Percentiles rank a stretch among this genome's conserved stretches.
phyloP scores from a whole-genome alignment of 1,284 basidiomycete species.

The Leccinum fuscescens region DNA sequence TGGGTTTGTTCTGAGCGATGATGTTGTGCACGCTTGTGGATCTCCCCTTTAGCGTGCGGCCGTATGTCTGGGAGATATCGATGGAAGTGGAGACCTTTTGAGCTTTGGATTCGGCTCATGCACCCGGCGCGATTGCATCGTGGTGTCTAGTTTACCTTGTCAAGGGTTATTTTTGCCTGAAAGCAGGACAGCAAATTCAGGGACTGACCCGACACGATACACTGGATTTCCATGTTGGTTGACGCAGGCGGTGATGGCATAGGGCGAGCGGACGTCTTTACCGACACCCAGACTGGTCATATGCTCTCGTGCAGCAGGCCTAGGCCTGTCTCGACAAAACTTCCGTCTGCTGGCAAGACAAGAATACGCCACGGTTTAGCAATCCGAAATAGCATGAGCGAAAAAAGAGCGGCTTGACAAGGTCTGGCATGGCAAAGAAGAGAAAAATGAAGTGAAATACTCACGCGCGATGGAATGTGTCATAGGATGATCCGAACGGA shows the following conservation, averaged over 20 bases:
- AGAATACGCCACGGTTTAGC: background rate
- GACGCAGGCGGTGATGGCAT: constrained; percentile 71
- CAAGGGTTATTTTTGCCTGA: constrained; percentile 6
- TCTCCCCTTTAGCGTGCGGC: constrained; percentile 36
- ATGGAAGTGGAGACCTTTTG: constrained; percentile 2
- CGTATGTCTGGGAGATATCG: constrained; percentile 1
- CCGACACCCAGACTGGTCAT: constrained; percentile 68
- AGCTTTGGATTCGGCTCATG: no score
- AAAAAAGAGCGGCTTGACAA: background rate
- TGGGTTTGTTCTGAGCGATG: constrained; percentile 52
- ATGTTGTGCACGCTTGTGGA: constrained; percentile 68
- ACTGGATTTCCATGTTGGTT: constrained; percentile 75
- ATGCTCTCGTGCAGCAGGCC: constrained; percentile 59
- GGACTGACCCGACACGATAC: constrained; percentile 69
- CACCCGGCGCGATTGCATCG: constrained; percentile 34
- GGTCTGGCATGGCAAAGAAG: background rate
- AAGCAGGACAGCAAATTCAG: background rate
- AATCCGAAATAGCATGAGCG: constrained; percentile 1
- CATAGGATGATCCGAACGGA: no score
- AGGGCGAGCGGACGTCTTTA: constrained; percentile 67
- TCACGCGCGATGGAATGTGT: no score
- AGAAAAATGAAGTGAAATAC: background rate
- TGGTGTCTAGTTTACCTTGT: constrained; percentile 43
- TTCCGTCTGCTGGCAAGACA: constrained; percentile 57
- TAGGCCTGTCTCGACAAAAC: constrained; percentile 69